Percentiles rank a stretch among this genome's conserved stretches.
Conservation (phyloP, 306 rosid genomes). For the Datisca glomerata region DNA sequence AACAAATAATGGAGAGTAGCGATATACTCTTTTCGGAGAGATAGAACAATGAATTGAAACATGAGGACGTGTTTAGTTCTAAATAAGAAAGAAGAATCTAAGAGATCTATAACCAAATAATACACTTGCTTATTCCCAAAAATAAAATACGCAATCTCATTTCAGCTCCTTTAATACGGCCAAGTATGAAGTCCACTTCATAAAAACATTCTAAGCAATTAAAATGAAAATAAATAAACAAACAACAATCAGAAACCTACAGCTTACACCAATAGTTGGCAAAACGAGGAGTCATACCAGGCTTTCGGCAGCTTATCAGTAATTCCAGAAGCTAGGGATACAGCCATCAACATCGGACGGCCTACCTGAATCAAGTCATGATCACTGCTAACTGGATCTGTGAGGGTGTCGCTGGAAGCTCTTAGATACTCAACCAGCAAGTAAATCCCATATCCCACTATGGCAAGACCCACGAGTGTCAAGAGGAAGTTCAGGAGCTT, state of each 20-base stretch:
- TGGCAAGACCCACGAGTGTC: constrained; percentile 68
- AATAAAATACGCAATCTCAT: background rate
- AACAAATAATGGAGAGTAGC: no score
- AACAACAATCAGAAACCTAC: background rate
- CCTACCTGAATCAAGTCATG: constrained; percentile 45
- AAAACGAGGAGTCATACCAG: constrained; percentile 47
- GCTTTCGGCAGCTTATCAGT: constrained; percentile 57
- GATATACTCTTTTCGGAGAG: no score
- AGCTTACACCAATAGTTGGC: background rate
- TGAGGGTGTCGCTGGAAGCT: constrained; percentile 18
- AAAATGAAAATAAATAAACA: background rate
- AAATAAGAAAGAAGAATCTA: no score
- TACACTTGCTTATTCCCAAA: background rate
- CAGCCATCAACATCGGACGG: constrained; percentile 68
- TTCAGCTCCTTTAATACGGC: background rate
- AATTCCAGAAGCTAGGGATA: constrained; percentile 36
- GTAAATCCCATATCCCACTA: constrained; percentile 89
- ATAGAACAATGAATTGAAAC: no score
- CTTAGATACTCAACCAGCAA: constrained; percentile 45
- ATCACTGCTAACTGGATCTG: constrained; percentile 24
- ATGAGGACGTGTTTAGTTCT: no score
- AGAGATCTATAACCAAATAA: background rate
- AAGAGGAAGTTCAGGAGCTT: constrained; percentile 78
- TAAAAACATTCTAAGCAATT: background rate
- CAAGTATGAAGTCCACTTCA: background rate